Conservation (phyloP, 192 early-diverging fungal genomes). For the Entrophospora sp. region DNA sequence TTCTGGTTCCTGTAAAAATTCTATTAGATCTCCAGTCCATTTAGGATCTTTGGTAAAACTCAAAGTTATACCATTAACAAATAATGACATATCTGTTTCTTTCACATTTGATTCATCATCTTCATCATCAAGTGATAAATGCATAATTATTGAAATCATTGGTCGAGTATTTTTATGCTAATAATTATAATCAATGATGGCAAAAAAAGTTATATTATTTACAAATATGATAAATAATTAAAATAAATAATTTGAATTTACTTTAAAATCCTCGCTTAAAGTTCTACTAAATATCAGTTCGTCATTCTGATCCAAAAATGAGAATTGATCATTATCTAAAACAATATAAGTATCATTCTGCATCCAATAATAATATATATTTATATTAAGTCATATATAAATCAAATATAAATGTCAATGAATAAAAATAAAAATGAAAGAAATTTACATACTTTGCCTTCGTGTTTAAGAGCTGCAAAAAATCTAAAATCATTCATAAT, state of each 20-base stretch:
- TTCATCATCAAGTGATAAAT: conserved; percentile 34
- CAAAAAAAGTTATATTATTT: too few relatives aligned
- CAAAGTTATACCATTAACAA: conserved; percentile 33
- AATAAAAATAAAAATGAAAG: too few relatives aligned
- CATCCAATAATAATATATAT: too few relatives aligned
- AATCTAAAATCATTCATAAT: conserved; percentile 34
- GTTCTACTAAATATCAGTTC: too few relatives aligned
- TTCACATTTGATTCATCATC: conserved; percentile 51
- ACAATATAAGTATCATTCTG: conserved; percentile 37
- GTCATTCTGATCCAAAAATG: conserved; percentile 37
- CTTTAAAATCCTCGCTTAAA: too few relatives aligned
- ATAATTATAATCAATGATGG: too few relatives aligned
- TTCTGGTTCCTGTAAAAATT: too few relatives aligned
- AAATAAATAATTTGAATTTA: too few relatives aligned
- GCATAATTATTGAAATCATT: conserved; percentile 51
- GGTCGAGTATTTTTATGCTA: conserved; percentile 38
- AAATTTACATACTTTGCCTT: conserved; percentile 29
- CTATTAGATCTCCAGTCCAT: too few relatives aligned
- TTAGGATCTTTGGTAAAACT: conserved; percentile 28
- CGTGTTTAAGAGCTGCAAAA: conserved; percentile 41
- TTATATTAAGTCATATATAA: too few relatives aligned
- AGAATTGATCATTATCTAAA: conserved; percentile 43
- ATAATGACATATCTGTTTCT: conserved; percentile 40
- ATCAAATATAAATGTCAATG: too few relatives aligned
- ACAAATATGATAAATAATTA: too few relatives aligned